These are phyloP conservation scores for Abortiporus biennis DNA, from an alignment of 1,284 basidiomycete species.

Conservation along the genomic window DNA sequence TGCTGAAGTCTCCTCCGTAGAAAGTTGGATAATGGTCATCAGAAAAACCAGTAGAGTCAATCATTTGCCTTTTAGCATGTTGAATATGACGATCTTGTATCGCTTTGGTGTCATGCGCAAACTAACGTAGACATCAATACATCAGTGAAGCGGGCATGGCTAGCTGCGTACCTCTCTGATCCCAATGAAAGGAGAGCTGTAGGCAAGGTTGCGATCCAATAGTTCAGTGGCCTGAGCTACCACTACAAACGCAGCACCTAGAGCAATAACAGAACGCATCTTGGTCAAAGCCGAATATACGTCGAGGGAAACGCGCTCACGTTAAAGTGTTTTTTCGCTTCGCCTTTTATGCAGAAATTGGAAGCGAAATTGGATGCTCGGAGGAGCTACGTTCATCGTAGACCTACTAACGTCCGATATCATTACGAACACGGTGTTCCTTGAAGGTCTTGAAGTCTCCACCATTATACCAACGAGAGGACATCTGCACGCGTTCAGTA, in stretches of 20 bases:
- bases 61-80: slow-evolving; percentile 33
- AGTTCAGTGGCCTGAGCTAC: slow-evolving; percentile 23
- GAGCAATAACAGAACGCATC: background rate
- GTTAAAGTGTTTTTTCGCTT: background rate
- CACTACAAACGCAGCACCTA: slow-evolving; percentile 10
- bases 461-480: too few relatives aligned
- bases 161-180: slow-evolving; percentile 30
- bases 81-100: slow-evolving; percentile 34
- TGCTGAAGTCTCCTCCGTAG: slow-evolving; percentile 46
- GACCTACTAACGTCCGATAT: too few relatives aligned
- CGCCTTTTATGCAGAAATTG: background rate
- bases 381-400: too few relatives aligned
- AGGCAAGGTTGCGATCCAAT: slow-evolving; percentile 41
- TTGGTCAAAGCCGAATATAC: too few relatives aligned
- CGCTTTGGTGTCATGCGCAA: slow-evolving; percentile 32
- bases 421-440: too few relatives aligned
- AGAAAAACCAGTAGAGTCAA: slow-evolving; percentile 31
- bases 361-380: too few relatives aligned
- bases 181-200: slow-evolving; percentile 40
- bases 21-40: slow-evolving; percentile 52
- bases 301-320: too few relatives aligned
- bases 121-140: slow-evolving; percentile 21
- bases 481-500: too few relatives aligned
- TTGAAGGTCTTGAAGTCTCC: too few relatives aligned
- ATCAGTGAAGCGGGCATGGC: background rate